A percentile compares a stretch with the other conserved stretches of the same genome.
Evolutionary conservation across 2,329 filamentous ascomycete species (phyloP).

Genomic region (Curvularia spicifera): DNA sequence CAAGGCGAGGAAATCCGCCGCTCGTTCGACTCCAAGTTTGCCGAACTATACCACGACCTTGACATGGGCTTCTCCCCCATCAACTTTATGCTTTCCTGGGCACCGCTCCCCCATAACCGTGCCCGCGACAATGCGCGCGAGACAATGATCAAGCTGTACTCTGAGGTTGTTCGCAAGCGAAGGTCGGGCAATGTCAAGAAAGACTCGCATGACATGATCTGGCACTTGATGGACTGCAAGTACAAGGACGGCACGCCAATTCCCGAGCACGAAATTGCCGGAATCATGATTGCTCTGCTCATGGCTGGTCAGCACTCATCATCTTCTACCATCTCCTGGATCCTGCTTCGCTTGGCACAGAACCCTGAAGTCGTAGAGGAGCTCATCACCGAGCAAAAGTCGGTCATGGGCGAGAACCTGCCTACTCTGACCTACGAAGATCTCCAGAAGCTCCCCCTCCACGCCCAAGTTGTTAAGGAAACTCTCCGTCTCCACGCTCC

Average conservation of each 20-base stretch:
- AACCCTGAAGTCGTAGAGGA: slow-evolving; percentile 80
- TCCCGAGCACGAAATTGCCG: slow-evolving; percentile 84
- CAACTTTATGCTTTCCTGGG: slow-evolving; percentile 91
- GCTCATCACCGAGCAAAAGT: slow-evolving; percentile 80
- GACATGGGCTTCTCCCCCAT: slow-evolving; percentile 89
- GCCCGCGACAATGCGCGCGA: slow-evolving; percentile 79
- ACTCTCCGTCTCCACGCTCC: slow-evolving; percentile 89
- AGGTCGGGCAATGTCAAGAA: slow-evolving; percentile 60
- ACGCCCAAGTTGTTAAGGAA: slow-evolving; percentile 87
- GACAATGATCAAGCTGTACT: slow-evolving; percentile 82
- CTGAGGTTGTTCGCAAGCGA: slow-evolving; percentile 78
- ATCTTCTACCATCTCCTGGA: slow-evolving; percentile 83
- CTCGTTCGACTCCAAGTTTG: slow-evolving; percentile 80
- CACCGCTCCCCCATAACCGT: slow-evolving; percentile 85
- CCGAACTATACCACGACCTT: slow-evolving; percentile 83
- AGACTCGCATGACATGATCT: slow-evolving; percentile 77
- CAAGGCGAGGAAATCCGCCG: slow-evolving; percentile 84
- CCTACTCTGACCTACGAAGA: slow-evolving; percentile 78
- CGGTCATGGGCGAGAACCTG: slow-evolving; percentile 74
- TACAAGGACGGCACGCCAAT: slow-evolving; percentile 83
- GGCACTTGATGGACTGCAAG: slow-evolving; percentile 82
- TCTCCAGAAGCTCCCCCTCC: slow-evolving; percentile 78
- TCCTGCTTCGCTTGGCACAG: slow-evolving; percentile 79
- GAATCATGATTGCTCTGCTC: slow-evolving; percentile 92
- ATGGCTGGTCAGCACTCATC: slow-evolving; percentile 94